These are phyloP conservation scores for Meyerozyma sp. DNA, from an alignment of 1,139 yeast genomes.

Conservation along the genomic window DNA sequence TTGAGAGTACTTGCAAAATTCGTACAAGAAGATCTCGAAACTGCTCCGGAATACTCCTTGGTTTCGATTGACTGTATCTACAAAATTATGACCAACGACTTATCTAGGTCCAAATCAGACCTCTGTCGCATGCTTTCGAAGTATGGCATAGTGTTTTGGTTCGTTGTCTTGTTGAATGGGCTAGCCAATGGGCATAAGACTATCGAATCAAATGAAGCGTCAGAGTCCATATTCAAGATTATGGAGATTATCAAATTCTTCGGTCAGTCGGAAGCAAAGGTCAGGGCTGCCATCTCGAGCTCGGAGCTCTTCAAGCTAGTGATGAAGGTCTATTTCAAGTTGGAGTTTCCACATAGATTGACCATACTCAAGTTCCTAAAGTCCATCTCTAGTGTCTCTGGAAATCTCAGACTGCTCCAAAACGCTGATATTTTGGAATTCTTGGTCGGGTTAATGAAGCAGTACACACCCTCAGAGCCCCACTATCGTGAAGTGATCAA, in stretches of 20 bases:
- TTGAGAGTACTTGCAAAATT: conserved; percentile 45
- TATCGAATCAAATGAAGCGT: conserved; percentile 11
- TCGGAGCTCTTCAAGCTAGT: conserved; percentile 42
- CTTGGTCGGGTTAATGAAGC: conserved; percentile 24
- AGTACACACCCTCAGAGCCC: conserved; percentile 20
- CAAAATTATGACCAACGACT: conserved; percentile 36
- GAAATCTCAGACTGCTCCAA: conserved; percentile 28
- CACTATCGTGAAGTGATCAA: conserved; percentile 40
- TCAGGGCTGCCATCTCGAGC: conserved; percentile 33
- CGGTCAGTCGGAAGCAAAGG: conserved; percentile 41
- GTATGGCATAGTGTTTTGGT: conserved; percentile 47
- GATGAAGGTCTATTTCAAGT: conserved; percentile 31
- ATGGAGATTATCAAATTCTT: conserved; percentile 36
- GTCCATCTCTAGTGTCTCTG: conserved; percentile 37
- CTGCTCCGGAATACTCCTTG: conserved; percentile 40
- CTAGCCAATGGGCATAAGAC: conserved; percentile 11
- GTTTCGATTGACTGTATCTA: conserved; percentile 45
- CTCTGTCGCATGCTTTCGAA: conserved; percentile 50
- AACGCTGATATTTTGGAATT: conserved; percentile 41
- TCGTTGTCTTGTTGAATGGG: conserved; percentile 38
- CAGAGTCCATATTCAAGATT: conserved; percentile 28
- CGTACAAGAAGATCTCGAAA: conserved; percentile 50
- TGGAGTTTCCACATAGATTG: conserved; percentile 29
- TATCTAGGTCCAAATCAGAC: conserved; percentile 46
- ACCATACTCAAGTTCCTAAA: conserved; percentile 37